These are phyloP conservation scores for Emergomyces africanus DNA, from an alignment of 2,329 filamentous ascomycete species.

Conservation along the genomic window DNA sequence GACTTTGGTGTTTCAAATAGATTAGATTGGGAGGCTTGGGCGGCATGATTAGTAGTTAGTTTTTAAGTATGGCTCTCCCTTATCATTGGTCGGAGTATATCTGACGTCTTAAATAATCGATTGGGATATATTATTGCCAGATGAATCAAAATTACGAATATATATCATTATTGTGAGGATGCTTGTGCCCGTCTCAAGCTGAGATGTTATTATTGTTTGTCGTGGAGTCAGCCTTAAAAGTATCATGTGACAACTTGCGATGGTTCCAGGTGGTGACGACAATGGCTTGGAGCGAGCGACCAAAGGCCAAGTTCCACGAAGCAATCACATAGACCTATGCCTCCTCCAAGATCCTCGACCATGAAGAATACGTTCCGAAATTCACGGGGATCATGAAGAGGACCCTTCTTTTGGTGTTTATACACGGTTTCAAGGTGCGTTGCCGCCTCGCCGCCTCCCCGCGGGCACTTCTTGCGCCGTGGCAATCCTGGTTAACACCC, in stretches of 20 bases:
- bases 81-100: background rate
- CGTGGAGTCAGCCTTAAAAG: too few species aligned
- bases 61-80: background rate
- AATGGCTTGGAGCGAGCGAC: background rate
- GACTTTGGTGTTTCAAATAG: background rate
- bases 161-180: too few species aligned
- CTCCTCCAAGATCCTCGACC: background rate
- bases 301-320: background rate
- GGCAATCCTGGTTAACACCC: background rate
- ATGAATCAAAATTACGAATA: background rate
- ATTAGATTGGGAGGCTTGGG: background rate
- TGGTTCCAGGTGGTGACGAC: background rate
- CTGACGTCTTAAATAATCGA: background rate
- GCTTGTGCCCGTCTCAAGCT: too few species aligned
- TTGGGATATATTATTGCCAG: background rate
- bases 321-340: too few species aligned
- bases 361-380: constrained; percentile 8
- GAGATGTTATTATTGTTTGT: too few species aligned
- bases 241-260: background rate
- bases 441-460: background rate
- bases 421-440: constrained; percentile 37
- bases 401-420: constrained; percentile 35
- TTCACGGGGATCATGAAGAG: constrained; percentile 27
- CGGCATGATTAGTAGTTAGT: too few species aligned
- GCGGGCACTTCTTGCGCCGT: background rate